Evolutionary conservation across 164 flowering plant genomes (phyloP), one percentile per base, ranked within the genome.

Genomic region (Chimonanthus salicifolius): DNA sequence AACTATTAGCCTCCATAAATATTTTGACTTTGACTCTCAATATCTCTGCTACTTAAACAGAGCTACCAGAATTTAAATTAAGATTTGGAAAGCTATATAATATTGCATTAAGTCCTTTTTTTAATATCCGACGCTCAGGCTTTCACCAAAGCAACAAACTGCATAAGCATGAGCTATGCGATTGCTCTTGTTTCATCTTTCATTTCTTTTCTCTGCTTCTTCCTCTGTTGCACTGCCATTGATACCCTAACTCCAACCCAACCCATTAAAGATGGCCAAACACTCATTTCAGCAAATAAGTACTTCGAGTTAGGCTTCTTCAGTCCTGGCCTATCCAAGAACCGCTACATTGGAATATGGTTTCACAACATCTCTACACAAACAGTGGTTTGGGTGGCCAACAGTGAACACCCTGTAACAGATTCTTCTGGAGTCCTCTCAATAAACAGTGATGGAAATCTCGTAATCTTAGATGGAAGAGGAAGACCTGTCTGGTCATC

Each of bases 311-410:
- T 70, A 7, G 72, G 72, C 48, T 70, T 70, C 64, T 70, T 70
- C 72, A 70, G 72, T 44, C 72, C 72, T 4, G 45, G 5, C 43
- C 54, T 51, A 10, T 70, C 72, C 46, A 51, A 3, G 2, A 70
- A 70, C 9, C 63, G 64, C 64, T 70, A 33, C 33, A 9, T 45
- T 8, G 72, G 72, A 5, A 70, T 51, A 54, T 70, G 72, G 72
- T 51, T 11, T 44, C 62, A 70, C 72, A 33, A 70, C 10, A 4
- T 51, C 8, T 9, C 60, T 0, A 18, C 15, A 4, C 47, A 2
- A 43, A 58, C 73, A 7, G 33, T 71, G 6, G 64, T 71, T 6
- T 71, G 66, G 73, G 73, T 71, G 9, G 66, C 73, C 21, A 71
- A 71, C 62, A 20, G 73, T 33, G 65, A 71, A 2, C 44, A 58